These are phyloP conservation scores for Colletotrichum salicis DNA, from an alignment of 2,329 filamentous ascomycete genomes.

Conservation along the genomic window DNA sequence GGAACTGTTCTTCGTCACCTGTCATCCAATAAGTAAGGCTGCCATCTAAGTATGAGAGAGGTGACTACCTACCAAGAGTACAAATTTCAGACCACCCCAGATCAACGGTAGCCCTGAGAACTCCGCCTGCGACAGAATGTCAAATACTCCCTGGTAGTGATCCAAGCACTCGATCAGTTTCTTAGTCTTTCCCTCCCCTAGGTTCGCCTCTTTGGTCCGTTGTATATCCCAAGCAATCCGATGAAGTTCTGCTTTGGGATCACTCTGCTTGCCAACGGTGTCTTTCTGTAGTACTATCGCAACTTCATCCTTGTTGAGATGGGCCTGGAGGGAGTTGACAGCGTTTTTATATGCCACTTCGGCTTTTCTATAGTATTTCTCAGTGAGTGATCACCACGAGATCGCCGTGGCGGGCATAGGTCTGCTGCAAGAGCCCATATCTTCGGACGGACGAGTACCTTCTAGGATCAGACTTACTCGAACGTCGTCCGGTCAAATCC, in stretches of 20 bases:
- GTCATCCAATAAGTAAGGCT: neutral
- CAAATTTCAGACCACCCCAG: conserved; percentile 40
- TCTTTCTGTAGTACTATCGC: conserved; percentile 18
- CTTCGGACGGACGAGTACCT: neutral
- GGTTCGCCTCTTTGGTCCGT: conserved; percentile 17
- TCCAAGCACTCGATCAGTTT: conserved; percentile 39
- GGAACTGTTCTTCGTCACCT: conserved; percentile 41
- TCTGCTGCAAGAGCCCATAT: neutral
- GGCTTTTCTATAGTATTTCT: conserved; percentile 32
- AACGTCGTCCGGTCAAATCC: neutral
- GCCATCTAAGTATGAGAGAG: neutral
- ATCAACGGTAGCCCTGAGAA: conserved; percentile 40
- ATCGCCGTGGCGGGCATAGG: neutral
- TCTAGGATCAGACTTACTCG: conserved; percentile 2
- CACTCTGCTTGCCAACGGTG: conserved; percentile 24
- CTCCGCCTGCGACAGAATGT: conserved; percentile 41
- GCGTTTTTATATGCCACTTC: conserved; percentile 37
- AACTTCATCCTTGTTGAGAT: conserved; percentile 38
- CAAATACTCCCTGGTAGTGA: conserved; percentile 41
- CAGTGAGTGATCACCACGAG: conserved; percentile 3
- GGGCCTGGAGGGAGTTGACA: conserved; percentile 36
- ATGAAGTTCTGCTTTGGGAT: conserved; percentile 36
- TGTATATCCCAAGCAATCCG: conserved; percentile 34
- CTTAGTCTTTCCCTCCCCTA: conserved; percentile 36
- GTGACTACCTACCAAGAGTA: conserved; percentile 12